Conservation (phyloP, 352 stramenopile species). For the Phytophthora pisi region DNA sequence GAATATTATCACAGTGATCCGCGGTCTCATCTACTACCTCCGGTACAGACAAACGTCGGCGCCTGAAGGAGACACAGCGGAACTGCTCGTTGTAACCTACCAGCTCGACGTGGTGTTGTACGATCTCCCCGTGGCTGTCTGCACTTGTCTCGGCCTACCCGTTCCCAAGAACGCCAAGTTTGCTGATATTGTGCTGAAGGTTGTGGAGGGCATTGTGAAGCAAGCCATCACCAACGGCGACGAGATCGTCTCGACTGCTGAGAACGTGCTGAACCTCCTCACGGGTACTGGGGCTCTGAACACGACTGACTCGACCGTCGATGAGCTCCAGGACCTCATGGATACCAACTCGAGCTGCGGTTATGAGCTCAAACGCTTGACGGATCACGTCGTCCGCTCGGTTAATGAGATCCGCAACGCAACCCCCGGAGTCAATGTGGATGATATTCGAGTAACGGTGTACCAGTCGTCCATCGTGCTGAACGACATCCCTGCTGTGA, state of each 20-base stretch:
- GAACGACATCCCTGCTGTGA: slow-evolving; percentile 26
- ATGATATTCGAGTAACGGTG: slow-evolving; percentile 23
- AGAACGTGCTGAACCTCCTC: slow-evolving; percentile 30
- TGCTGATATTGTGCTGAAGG: slow-evolving; percentile 17
- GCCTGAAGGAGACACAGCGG: slow-evolving; percentile 23
- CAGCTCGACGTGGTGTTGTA: slow-evolving; percentile 27
- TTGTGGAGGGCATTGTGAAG: slow-evolving; percentile 36
- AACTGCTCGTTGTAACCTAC: slow-evolving; percentile 26
- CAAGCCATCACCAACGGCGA: slow-evolving; percentile 34
- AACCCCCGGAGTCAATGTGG: slow-evolving; percentile 10
- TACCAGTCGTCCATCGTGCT: slow-evolving; percentile 29
- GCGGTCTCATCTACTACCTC: slow-evolving; percentile 27
- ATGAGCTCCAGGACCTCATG: slow-evolving; percentile 32
- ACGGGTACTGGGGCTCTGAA: slow-evolving; percentile 27
- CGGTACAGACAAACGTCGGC: slow-evolving; percentile 29
- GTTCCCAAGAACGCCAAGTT: slow-evolving; percentile 22
- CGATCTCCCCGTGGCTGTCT: slow-evolving; percentile 27
- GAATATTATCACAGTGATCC: slow-evolving; percentile 27
- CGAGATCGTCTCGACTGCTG: slow-evolving; percentile 30
- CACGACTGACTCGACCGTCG: slow-evolving; percentile 20
- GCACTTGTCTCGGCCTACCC: slow-evolving; percentile 17
- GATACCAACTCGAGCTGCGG: slow-evolving; percentile 25
- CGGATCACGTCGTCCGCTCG: slow-evolving; percentile 15
- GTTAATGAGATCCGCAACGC: slow-evolving; percentile 26
- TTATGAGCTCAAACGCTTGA: slow-evolving; percentile 29